Evolutionary conservation across 768 basidiomycete species (phyloP), one percentile per base, ranked within the genome.

Genomic region (Dendrothele bispora): DNA sequence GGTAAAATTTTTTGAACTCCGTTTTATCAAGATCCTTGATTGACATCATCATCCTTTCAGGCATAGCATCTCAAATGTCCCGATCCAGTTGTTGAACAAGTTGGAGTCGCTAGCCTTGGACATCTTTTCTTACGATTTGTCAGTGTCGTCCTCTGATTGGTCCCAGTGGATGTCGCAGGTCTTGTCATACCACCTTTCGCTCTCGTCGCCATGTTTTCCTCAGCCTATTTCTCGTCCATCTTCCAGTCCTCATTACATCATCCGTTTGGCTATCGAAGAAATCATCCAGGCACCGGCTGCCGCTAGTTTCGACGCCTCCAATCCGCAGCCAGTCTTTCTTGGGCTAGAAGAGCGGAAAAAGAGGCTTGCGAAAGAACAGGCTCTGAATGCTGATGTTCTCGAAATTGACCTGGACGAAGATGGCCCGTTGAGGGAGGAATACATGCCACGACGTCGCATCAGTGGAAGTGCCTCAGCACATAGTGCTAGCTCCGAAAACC

Each of bases 371-470:
- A 70, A 71, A 52, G 68, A 78, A 46, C 59, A 68, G 39, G 64
- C 65, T 17, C 56, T 62, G 55, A 63, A 56, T 11, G 66, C 73
- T 42, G 83, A 85, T 49, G 71, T 75, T 3, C 62, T 81, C 32
- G 88, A 90, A 57, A 87, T 91, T 43, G 83, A 91, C 65, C 71
- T 91, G 35, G 89, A 91, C 55, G 84, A 88, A 61, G 88, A 90
- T 58, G 89, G 89, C 2, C 89, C 89, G 27, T 72, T 91, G 41
- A 72, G 88, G 41, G 86, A 89, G 59, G 88, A 91, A 57, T 91
- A 91, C 53, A 63, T 91, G 45, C 89, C 89, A 12, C 80, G 73
- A 55, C 85, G 87, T 43, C 84, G 85, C 41, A 60, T 71, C 51
- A 80, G 73, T 56, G 61, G 61, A 32, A 55, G 59, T 38, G 58